Evolutionary conservation across 2,329 filamentous ascomycete species (phyloP), one percentile per base, ranked within the genome.

Genomic region (Sarocladium strictum): DNA sequence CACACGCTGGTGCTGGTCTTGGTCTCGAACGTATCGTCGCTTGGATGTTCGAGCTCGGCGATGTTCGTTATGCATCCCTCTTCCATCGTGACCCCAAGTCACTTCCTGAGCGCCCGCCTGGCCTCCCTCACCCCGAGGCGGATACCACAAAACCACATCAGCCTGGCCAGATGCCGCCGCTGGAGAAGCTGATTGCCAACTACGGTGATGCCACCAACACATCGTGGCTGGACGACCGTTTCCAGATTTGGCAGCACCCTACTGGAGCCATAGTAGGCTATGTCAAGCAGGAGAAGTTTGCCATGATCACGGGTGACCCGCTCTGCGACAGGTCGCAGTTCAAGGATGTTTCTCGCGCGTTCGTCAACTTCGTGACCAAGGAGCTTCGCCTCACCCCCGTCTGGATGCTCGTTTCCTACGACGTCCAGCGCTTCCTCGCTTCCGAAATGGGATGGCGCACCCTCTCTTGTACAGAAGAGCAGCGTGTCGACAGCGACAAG

Each of bases 201-300:
- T 97, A 97, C 62, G 92, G 92, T 58, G 92, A 97, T 69, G 90
- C 92, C 2, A 91, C 90, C 50, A 95, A 96, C 65, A 97, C 92
- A 0, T 94, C 90, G 0, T 97, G 91, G 90, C 81, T 94, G 7
- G 92, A 97, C 67, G 88, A 91, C 6, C 85, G 90, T 6, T 96
- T 92, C 68, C 80, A 89, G 64, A 85, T 96, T 56, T 97, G 90
- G 90, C 85, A 92, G 27, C 90, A 96, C 65, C 72, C 80, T 21
- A 93, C 88, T 2, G 92, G 92, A 50, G 92, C 91, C 0, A 91
- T 91, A 4, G 79, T 96, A 32, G 89, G 90, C 11, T 97, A 89
- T 65, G 89, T 94, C 2, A 82, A 84, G 45, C 83, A 87, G 60
- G 84, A 79, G 21, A 87, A 87, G 60, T 91, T 88, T 61, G 89